Evolutionary conservation across 75 land plant species (phyloP).

Genomic region (Isoetes taiwanensis): DNA sequence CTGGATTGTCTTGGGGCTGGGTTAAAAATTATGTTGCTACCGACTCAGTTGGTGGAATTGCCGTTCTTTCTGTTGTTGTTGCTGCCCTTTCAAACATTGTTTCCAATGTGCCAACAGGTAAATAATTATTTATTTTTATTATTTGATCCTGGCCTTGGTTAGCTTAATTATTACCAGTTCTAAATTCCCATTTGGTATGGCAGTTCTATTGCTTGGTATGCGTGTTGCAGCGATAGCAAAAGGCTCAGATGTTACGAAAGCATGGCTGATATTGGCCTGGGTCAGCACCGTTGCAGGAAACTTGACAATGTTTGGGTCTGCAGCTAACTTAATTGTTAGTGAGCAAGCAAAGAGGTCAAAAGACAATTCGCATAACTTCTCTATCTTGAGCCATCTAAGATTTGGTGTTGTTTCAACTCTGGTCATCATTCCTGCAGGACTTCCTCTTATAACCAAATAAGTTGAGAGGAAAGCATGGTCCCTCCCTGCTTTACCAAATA

Average conservation of each 20-base stretch:
- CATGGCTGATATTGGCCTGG: not conserved
- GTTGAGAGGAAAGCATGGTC: no score
- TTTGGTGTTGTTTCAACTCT: not conserved
- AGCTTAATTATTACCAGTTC: no score
- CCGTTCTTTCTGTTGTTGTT: not conserved
- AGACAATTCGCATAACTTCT: not conserved
- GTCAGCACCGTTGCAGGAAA: constrained; percentile 5
- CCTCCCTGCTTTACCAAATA: no score
- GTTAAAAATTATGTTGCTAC: not conserved
- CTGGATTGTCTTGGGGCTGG: not conserved
- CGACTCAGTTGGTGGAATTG: not conserved
- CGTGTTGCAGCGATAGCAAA: not conserved
- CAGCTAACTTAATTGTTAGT: constrained; percentile 5
- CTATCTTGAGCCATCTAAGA: constrained; percentile 1
- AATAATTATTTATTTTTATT: not conserved
- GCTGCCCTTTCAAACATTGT: not conserved
- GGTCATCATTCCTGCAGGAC: not conserved
- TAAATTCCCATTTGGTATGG: not conserved
- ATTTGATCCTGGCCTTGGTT: no score
- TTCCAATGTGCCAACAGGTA: constrained; percentile 1
- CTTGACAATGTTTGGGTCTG: constrained; percentile 3
- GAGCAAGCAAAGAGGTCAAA: not conserved
- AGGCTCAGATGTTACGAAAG: not conserved
- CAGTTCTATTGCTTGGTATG: not conserved
- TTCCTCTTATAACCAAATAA: constrained; percentile 3